Evolutionary conservation across 2,329 filamentous ascomycete species (phyloP), one percentile per base, ranked within the genome.

Genomic region (Calonectria pseudoturangicola): DNA sequence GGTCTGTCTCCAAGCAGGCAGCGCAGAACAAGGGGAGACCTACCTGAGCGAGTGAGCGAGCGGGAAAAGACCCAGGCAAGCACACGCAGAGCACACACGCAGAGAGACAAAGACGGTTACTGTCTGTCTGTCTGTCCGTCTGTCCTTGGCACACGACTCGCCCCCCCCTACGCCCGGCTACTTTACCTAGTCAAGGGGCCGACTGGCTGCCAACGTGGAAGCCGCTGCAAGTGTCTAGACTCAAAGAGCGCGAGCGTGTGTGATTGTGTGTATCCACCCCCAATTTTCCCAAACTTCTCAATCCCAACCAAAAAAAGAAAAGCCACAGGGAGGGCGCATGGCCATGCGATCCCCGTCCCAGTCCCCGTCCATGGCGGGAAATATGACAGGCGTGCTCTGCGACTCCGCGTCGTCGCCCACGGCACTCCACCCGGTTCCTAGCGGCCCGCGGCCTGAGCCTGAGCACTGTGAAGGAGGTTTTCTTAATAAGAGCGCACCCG

Each of bases 361-460:
- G 7, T 28, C 51, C 51, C 39, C 50, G 41, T 60, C 56, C 71
- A 62, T 56, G 30, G 58, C 71, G 71, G 72, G 72, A 78, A 78
- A 75, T 47, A 80, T 80, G 78, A 77, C 78, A 80, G 78, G 76
- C 73, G 66, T 78, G 36, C 73, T 77, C 58, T 58, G 50, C 72
- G 68, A 87, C 74, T 81, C 82, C 54, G 51, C 66, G 54, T 88
- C 88, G 75, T 88, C 88, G 75, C 87, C 88, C 71, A 84, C 85
- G 69, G 84, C 87, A 76, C 85, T 90, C 83, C 88, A 90, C 85
- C 87, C 88, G 79, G 84, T 83, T 75, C 85, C 90, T 81, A 86
- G 84, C 81, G 84, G 83, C 74, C 78, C 79, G 73, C 72, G 65
- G 73, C 74, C 72, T 56, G 69, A 73, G 71, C 75, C 33, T 36